Conservation (phyloP, 768 basidiomycete species). For the Pleurotus eryngii region DNA sequence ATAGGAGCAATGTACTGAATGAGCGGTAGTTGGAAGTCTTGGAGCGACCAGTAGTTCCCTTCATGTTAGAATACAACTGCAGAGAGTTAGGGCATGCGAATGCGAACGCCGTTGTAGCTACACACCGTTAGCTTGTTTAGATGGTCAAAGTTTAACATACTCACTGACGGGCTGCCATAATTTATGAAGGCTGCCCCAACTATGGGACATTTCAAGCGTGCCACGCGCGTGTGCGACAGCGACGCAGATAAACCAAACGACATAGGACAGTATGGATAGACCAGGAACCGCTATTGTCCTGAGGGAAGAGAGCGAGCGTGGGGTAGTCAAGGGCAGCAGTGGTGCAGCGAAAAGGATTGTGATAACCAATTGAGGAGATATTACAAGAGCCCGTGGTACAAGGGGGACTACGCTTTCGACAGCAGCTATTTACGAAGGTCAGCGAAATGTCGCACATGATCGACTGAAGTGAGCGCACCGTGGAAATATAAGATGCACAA, state of each 20-base stretch:
- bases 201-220: slow-evolving; percentile 31
- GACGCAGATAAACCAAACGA: slow-evolving; percentile 56
- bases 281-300: slow-evolving; percentile 53
- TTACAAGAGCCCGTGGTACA: slow-evolving; percentile 31
- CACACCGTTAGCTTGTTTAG: not conserved
- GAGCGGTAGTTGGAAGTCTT: slow-evolving; percentile 50
- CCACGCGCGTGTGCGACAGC: slow-evolving; percentile 50
- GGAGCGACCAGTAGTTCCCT: slow-evolving; percentile 35
- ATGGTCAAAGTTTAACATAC: slow-evolving; percentile 23
- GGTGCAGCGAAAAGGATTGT: slow-evolving; percentile 39
- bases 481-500: slow-evolving; percentile 62
- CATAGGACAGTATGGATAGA: slow-evolving; percentile 56
- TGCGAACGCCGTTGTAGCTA: slow-evolving; percentile 60
- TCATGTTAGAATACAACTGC: slow-evolving; percentile 60
- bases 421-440: slow-evolving; percentile 33
- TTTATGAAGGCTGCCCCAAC: slow-evolving; percentile 39
- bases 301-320: slow-evolving; percentile 52
- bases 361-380: slow-evolving; percentile 35
- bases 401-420: slow-evolving; percentile 49
- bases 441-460: not conserved
- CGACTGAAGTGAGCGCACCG: slow-evolving; percentile 40
- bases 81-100: slow-evolving; percentile 66
- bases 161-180: slow-evolving; percentile 66
- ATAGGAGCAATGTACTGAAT: slow-evolving; percentile 53
- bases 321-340: slow-evolving; percentile 49